Evolutionary conservation across 805 yeast species (phyloP), one percentile per base, ranked within the genome.

Genomic region (Saccharomycopsis sp.): DNA sequence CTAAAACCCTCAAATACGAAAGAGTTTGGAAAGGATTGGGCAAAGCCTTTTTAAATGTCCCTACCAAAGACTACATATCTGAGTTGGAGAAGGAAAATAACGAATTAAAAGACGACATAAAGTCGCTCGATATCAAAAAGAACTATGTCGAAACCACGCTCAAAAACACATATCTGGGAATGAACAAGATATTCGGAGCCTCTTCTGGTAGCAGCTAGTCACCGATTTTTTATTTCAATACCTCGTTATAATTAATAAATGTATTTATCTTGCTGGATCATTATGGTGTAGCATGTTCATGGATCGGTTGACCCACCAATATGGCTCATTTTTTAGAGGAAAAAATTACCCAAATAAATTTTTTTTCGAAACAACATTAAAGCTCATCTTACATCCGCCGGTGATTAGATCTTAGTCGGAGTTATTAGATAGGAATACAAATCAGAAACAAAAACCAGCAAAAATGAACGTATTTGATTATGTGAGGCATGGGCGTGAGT

Each of bases 1-100:
- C 29, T 9, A 29, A 50, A 12, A 25, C 23, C 17, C 23, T 44
- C 35, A 24, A 47, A 29, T 17, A 35, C 19, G 56, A 54, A 17
- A 38, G 17, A 19, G 61, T 60, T 7, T 62, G 64, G 64, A 62
- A 62, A 47, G 64, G 64, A 14, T 54, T 60, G 12, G 64, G 64
- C 3, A 62, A 59, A 38, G 62, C 62, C 15, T 62, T 62, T 54
- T 20, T 59, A 22, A 47, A 50, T n/a, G 38, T 49, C 17, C n/a
- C 19, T 8, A 56, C 51, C 5, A 20, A 38, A 19, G 54, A 55
- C 2, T 60, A 62, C 24, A n/a, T 34, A 8, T 22, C 52, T 3
- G 63, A 62, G 29, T 14, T 59, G 9, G 50, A 47, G 3, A 53
- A 41, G 24, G 61, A 59, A 25, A 60, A 59, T 49, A 20, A 17